A percentile compares a stretch with the other conserved stretches of the same genome.
Evolutionary conservation across 1,139 yeast genomes (phyloP).

Genomic region (Nadsonia starkeyi-henricii): DNA sequence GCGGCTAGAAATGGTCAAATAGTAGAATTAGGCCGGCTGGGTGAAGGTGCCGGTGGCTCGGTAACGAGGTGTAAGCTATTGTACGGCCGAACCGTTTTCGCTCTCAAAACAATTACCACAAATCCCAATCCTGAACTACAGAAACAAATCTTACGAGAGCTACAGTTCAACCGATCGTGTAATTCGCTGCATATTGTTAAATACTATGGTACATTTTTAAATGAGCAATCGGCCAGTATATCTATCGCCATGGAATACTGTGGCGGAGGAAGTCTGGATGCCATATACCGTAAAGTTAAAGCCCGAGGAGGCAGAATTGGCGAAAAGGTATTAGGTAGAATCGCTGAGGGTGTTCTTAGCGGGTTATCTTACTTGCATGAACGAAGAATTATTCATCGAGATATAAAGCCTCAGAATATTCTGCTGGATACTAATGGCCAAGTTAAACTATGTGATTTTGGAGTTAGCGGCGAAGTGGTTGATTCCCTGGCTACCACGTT

Average conservation of each 20-base stretch:
- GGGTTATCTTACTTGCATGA: constrained; percentile 84
- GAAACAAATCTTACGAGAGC: constrained; percentile 73
- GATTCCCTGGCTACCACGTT: constrained; percentile 90
- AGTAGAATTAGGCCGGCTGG: constrained; percentile 51
- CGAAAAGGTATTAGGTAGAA: constrained; percentile 80
- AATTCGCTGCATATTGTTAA: constrained; percentile 73
- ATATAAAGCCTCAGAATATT: constrained; percentile 81
- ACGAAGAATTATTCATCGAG: constrained; percentile 81
- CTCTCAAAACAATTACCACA: constrained; percentile 64
- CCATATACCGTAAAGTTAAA: constrained; percentile 60
- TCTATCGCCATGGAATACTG: constrained; percentile 93
- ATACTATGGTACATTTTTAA: constrained; percentile 83
- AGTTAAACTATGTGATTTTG: constrained; percentile 90
- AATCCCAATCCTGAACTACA: constrained; percentile 73
- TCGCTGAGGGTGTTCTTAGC: constrained; percentile 69
- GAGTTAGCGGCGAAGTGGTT: constrained; percentile 96
- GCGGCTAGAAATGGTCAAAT: constrained; percentile 47
- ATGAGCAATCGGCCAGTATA: constrained; percentile 63
- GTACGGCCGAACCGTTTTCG: constrained; percentile 51
- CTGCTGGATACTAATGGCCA: constrained; percentile 61
- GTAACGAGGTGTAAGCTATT: constrained; percentile 62
- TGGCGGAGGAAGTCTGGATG: constrained; percentile 85
- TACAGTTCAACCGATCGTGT: constrained; percentile 75
- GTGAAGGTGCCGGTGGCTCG: constrained; percentile 92
- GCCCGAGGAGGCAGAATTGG: constrained; percentile 71